Conservation (phyloP, 1,284 basidiomycete genomes). For the Ganoderma multipileum region DNA sequence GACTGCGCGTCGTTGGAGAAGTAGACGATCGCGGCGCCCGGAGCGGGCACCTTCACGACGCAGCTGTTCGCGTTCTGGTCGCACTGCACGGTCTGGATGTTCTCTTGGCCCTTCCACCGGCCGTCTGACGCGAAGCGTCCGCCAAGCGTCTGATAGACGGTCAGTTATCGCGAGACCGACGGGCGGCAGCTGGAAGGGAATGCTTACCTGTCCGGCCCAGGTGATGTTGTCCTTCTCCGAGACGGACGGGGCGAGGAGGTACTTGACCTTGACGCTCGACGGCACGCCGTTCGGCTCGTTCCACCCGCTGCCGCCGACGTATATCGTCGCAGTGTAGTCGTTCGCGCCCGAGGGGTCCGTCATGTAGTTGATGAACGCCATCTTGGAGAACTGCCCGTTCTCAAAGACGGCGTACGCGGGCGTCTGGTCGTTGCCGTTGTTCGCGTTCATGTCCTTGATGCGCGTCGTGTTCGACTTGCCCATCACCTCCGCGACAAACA, state of each 20-base stretch:
- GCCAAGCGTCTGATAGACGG: constrained; percentile 65
- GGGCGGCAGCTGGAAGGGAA: background rate
- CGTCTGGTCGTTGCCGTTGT: constrained; percentile 57
- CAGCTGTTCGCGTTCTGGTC: constrained; percentile 58
- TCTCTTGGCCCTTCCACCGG: constrained; percentile 57
- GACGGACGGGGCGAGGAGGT: constrained; percentile 55
- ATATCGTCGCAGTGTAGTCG: constrained; percentile 53
- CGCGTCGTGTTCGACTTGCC: constrained; percentile 63
- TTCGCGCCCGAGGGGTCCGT: constrained; percentile 57
- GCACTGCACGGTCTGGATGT: constrained; percentile 63
- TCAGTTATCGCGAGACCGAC: background rate
- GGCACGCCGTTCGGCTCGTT: constrained; percentile 45
- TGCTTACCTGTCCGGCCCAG: constrained; percentile 65
- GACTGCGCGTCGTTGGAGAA: constrained; percentile 54
- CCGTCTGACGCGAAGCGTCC: constrained; percentile 68
- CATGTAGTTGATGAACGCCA: constrained; percentile 76
- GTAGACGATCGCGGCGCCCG: constrained; percentile 78
- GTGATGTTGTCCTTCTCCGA: constrained; percentile 72
- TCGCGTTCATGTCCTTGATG: constrained; percentile 63
- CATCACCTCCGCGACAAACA: constrained; percentile 72
- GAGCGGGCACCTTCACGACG: constrained; percentile 68
- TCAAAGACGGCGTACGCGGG: constrained; percentile 80
- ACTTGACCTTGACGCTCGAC: constrained; percentile 59
- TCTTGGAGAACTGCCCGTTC: constrained; percentile 56
- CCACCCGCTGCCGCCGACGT: constrained; percentile 51